phyloP scores from a whole-genome alignment of 2,329 filamentous ascomycete species.

The Coniella vitis region DNA sequence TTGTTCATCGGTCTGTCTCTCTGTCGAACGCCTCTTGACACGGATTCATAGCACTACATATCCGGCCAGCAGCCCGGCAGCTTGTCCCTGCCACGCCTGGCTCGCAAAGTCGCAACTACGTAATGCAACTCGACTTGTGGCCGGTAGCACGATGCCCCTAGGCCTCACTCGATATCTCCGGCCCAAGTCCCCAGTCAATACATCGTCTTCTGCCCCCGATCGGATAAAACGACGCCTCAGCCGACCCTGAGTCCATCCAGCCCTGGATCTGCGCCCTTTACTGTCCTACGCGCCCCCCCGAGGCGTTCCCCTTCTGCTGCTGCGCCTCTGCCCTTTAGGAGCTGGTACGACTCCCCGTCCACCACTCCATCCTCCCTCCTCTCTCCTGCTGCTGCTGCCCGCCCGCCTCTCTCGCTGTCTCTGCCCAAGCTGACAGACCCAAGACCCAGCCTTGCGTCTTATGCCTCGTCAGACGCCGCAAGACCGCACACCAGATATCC shows the following conservation, averaged over 20 bases:
- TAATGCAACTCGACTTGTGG: constrained; percentile 13
- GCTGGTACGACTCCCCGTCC: no score
- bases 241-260: neutral
- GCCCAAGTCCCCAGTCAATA: constrained; percentile 15
- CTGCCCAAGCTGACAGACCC: no score
- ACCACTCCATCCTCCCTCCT: no score
- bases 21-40: no score
- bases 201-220: constrained; percentile 13
- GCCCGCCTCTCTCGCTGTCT: neutral
- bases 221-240: constrained; percentile 13
- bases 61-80: neutral
- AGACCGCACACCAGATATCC: neutral
- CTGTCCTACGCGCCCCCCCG: neutral
- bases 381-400: neutral
- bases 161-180: constrained; percentile 14
- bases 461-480: neutral
- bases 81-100: constrained; percentile 5
- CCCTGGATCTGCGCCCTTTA: neutral
- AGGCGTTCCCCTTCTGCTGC: neutral
- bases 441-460: neutral
- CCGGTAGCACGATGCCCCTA: constrained; percentile 16
- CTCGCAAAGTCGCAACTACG: constrained; percentile 9
- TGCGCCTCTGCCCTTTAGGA: no score
- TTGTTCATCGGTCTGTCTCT: no score
- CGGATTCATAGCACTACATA: neutral